Evolutionary conservation across 805 yeast genomes (phyloP), one percentile per base, ranked within the genome.

Genomic region (Clavispora santaluciae): DNA sequence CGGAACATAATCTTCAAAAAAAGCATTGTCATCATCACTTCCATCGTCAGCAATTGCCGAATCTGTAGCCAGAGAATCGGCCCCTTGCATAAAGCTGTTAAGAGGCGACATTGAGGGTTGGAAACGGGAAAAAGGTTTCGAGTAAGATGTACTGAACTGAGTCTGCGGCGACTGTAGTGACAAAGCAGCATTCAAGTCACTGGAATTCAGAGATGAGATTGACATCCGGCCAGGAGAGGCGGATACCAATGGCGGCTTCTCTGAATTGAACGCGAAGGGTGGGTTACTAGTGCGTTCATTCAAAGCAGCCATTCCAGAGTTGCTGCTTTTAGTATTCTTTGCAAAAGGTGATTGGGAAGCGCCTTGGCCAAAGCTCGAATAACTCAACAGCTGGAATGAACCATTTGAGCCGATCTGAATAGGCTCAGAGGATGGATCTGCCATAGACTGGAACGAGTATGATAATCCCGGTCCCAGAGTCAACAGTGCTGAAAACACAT

Each of bases 1-100:
- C 1, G 97, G 97, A 3, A 89, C 84, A 51, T 79, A 84, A 55
- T 86, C 95, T 49, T 86, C 90, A 35, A 76, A 86, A 55, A 65
- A 75, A 6, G 72, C 46, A 8, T 42, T 53, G 36, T 54, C 63
- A 1, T 49, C 49, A 22, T 41, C 53, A 12, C 35, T 36, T 4
- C 41, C 53, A 34, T 72, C 77, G 34, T 70, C 75, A n/a, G 40
- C 53, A 16, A 57, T 44, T 3, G 66, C 61, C 11, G 57, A 55
- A 18, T 48, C 51, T 29, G 37, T 33, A 1, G 35, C 11, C 8
- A 22, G 33, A 8, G 25, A n/a, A 20, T 28, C 36, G 28, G 20
- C 30, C 18, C 23, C 15, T 15, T 18, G 34, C 20, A 28, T 16
- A 9, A 15, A 28, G 18, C 2, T 31, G 25, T 38, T 29, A 10